phyloP scores from a whole-genome alignment of 192 early-diverging fungal species.

The Umbelopsis sp. region DNA sequence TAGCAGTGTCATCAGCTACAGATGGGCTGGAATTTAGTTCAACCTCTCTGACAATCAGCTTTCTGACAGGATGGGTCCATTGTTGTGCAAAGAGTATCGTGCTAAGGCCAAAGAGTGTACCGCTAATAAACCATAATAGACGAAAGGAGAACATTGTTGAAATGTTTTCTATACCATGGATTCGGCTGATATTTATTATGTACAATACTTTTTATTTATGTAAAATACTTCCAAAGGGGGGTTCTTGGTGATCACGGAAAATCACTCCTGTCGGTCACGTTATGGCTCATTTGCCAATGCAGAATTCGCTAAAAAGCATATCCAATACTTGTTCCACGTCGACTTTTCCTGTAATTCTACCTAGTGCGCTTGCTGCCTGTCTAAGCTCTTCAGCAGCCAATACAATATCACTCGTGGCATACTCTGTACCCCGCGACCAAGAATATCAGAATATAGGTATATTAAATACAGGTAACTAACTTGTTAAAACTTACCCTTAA shows the following conservation, averaged over 20 bases:
- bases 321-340: conserved; percentile 78
- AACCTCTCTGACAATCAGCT: neutral
- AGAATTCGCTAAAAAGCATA: conserved; percentile 74
- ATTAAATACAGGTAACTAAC: neutral
- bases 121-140: conserved; percentile 21
- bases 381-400: conserved; percentile 76
- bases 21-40: neutral
- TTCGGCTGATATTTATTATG: neutral
- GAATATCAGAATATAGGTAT: neutral
- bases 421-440: neutral
- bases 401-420: conserved; percentile 55
- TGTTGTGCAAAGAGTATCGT: neutral
- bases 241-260: neutral
- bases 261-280: neutral
- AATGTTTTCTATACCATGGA: no score
- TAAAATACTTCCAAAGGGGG: neutral
- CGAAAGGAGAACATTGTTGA: neutral
- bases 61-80: neutral
- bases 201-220: no score
- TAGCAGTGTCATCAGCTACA: neutral
- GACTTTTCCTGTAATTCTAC: conserved; percentile 71
- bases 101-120: conserved; percentile 13
- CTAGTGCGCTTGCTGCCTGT: conserved; percentile 59
- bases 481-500: conserved; percentile 38
- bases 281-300: conserved; percentile 69